Conservation (phyloP, 106 monocot genomes). For the Dendrobium catenatum region DNA sequence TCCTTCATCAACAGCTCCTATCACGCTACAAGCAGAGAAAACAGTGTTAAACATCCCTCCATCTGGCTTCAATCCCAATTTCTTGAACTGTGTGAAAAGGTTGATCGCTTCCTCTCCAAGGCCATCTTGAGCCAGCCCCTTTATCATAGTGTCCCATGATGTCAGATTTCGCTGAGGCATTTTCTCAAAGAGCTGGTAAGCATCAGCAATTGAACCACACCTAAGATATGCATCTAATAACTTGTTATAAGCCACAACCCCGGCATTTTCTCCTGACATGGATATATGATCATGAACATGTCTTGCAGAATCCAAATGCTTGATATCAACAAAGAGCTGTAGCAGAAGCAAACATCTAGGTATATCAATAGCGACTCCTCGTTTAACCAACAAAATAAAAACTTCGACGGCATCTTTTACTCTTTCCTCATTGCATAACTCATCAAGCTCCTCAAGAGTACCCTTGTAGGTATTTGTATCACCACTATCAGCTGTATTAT, state of each 20-base stretch:
- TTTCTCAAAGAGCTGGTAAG: conserved; percentile 56
- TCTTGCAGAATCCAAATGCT: conserved; percentile 48
- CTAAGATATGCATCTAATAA: conserved; percentile 65
- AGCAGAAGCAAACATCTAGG: conserved; percentile 49
- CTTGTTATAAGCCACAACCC: conserved; percentile 53
- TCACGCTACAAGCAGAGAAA: conserved; percentile 46
- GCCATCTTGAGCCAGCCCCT: conserved; percentile 43
- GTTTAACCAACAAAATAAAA: conserved; percentile 44
- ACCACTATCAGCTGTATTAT: conserved; percentile 15
- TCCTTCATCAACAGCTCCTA: conserved; percentile 85
- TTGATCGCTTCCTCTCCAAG: conserved; percentile 82
- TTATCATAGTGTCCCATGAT: conserved; percentile 85
- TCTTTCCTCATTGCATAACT: conserved; percentile 47
- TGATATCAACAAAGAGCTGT: conserved; percentile 58
- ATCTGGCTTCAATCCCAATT: conserved; percentile 56
- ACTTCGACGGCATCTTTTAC: conserved; percentile 66
- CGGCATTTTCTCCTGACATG: conserved; percentile 18
- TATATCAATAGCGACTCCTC: conserved; percentile 30
- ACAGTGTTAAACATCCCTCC: conserved; percentile 39
- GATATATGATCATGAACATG: conserved; percentile 39
- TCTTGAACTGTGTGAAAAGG: conserved; percentile 53
- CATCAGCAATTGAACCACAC: conserved; percentile 66
- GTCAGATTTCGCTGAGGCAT: conserved; percentile 71
- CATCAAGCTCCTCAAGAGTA: conserved; percentile 62
- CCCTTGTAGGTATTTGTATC: conserved; percentile 21